phyloP scores from a whole-genome alignment of 1,284 basidiomycete genomes.

The Anthracocystis walkeri region DNA sequence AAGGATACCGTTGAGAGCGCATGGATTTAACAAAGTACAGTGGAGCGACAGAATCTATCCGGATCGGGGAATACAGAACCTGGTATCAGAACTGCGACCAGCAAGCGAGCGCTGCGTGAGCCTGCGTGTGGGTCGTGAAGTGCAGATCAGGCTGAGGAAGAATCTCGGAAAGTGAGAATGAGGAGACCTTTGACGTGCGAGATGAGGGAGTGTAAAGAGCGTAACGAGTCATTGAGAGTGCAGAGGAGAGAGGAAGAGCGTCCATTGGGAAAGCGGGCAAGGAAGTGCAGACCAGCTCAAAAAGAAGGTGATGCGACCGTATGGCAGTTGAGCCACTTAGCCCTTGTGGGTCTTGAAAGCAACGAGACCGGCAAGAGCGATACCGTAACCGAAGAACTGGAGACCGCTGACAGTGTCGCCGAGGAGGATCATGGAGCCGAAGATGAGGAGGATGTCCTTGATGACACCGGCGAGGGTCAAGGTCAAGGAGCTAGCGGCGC shows the following conservation, averaged over 20 bases:
- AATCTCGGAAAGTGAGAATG: background rate
- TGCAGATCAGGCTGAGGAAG: conserved; percentile 1
- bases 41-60: conserved; percentile 32
- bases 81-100: background rate
- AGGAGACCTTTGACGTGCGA: background rate
- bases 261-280: conserved; percentile 11
- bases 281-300: background rate
- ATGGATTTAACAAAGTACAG: conserved; percentile 37
- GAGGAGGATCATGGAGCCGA: conserved; percentile 87
- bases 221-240: conserved; percentile 8
- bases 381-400: conserved; percentile 88
- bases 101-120: conserved; percentile 6
- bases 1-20: conserved; percentile 11
- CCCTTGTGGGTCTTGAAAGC: conserved; percentile 83
- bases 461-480: conserved; percentile 94
- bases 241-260: conserved; percentile 10
- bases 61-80: conserved; percentile 15
- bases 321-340: conserved; percentile 60
- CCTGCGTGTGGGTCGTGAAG: conserved; percentile 4
- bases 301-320: background rate
- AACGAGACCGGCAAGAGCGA: conserved; percentile 83
- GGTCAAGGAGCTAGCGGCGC: conserved; percentile 86
- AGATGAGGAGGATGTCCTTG: conserved; percentile 91
- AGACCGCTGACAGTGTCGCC: conserved; percentile 81
- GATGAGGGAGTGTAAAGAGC: conserved; percentile 17